Conservation (phyloP, 306 rosid species). For the Pterocarpus macrocarpus region DNA sequence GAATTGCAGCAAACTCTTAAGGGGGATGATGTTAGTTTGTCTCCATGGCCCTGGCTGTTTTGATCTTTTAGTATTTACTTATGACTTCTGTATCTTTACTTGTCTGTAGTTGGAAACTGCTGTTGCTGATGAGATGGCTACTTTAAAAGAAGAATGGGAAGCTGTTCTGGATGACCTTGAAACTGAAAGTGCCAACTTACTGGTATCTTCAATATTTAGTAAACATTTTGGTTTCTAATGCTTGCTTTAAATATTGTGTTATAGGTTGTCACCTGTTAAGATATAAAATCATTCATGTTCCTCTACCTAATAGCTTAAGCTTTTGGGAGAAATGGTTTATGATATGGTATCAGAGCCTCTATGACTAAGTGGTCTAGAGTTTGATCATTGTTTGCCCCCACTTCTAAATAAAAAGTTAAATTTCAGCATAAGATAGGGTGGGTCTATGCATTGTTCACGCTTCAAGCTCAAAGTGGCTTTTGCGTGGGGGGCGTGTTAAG, state of each 20-base stretch:
- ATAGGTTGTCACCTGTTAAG: background rate
- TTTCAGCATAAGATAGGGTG: too few species aligned
- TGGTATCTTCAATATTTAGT: constrained; percentile 66
- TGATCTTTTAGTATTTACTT: constrained; percentile 25
- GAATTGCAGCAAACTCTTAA: constrained; percentile 78
- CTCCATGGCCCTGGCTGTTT: constrained; percentile 26
- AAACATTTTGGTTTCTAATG: constrained; percentile 34
- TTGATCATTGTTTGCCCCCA: too few species aligned
- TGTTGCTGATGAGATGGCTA: constrained; percentile 83
- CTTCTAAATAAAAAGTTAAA: too few species aligned
- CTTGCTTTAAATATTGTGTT: constrained; percentile 24
- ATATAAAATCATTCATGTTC: too few species aligned
- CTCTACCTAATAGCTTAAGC: too few species aligned
- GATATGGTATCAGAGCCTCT: too few species aligned
- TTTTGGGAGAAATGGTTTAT: too few species aligned
- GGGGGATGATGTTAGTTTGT: constrained; percentile 82
- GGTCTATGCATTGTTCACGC: too few species aligned
- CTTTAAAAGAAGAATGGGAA: constrained; percentile 85
- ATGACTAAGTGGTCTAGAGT: too few species aligned
- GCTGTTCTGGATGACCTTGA: constrained; percentile 85
- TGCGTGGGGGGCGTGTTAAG: too few species aligned
- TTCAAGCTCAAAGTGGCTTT: too few species aligned
- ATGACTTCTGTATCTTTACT: constrained; percentile 49
- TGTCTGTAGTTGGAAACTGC: constrained; percentile 82
- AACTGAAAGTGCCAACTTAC: constrained; percentile 82